Percentiles rank a stretch among this genome's conserved stretches.
Conservation (phyloP, 2,329 filamentous ascomycete genomes). For the Fusarium continuum region DNA sequence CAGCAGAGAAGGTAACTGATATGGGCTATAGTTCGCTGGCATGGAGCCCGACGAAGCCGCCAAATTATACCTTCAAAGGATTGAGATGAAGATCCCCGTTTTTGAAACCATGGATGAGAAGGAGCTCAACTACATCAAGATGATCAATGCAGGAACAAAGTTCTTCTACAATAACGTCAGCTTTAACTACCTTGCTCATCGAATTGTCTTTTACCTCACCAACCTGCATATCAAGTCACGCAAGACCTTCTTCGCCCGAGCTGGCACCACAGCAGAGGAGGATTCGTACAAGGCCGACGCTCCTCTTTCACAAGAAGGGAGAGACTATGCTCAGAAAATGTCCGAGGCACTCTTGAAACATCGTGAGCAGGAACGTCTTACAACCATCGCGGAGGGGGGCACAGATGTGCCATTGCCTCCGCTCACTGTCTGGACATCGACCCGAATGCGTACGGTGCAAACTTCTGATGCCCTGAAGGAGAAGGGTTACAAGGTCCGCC, state of each 20-base stretch:
- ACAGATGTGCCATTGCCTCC: slow-evolving; percentile 76
- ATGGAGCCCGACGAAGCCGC: slow-evolving; percentile 95
- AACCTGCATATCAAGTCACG: slow-evolving; percentile 97
- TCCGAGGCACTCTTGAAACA: slow-evolving; percentile 83
- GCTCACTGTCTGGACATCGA: slow-evolving; percentile 94
- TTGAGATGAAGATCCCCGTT: slow-evolving; percentile 90
- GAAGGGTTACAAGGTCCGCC: slow-evolving; percentile 84
- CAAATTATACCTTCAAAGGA: slow-evolving; percentile 87
- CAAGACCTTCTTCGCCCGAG: slow-evolving; percentile 90
- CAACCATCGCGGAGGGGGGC: slow-evolving; percentile 73
- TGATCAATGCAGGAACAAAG: slow-evolving; percentile 96
- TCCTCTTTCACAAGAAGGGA: slow-evolving; percentile 80
- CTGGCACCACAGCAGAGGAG: slow-evolving; percentile 86
- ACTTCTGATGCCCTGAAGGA: slow-evolving; percentile 84
- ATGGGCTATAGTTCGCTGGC: slow-evolving; percentile 72
- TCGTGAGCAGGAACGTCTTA: slow-evolving; percentile 80
- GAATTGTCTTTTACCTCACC: slow-evolving; percentile 97
- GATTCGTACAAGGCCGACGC: slow-evolving; percentile 94
- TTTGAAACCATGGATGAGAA: slow-evolving; percentile 97
- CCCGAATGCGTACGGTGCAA: slow-evolving; percentile 86
- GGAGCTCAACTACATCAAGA: slow-evolving; percentile 97
- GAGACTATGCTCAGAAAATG: slow-evolving; percentile 85
- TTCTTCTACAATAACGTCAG: slow-evolving; percentile 97
- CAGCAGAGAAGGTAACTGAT: slow-evolving; percentile 4
- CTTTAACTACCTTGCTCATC: slow-evolving; percentile 95